These are phyloP conservation scores for Dactylonectria estremocensis DNA, from an alignment of 2,329 filamentous ascomycete genomes.

Conservation along the genomic window DNA sequence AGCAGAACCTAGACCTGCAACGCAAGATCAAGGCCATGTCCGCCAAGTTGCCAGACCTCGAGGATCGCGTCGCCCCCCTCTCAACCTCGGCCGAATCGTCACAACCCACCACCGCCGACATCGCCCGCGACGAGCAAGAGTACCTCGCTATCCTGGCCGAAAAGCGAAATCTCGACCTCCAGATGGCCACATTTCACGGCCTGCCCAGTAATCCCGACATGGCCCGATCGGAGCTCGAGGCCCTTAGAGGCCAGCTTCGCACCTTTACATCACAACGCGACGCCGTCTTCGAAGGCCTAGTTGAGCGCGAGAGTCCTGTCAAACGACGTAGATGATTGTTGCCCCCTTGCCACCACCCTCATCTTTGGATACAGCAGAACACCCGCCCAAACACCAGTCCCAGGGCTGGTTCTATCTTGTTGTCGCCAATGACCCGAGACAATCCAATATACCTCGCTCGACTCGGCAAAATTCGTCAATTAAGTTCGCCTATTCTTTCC, in stretches of 20 bases:
- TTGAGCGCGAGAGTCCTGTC: conserved; percentile 72
- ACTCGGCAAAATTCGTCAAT: conserved; percentile 28
- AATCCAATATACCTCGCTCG: conserved; percentile 30
- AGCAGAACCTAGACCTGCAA: conserved; percentile 81
- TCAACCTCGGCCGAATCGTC: conserved; percentile 53
- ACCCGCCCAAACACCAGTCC: conserved; percentile 17
- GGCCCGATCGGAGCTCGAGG: conserved; percentile 80
- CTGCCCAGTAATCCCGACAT: conserved; percentile 79
- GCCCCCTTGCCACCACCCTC: conserved; percentile 27
- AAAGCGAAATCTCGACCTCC: conserved; percentile 73
- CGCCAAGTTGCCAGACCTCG: conserved; percentile 75
- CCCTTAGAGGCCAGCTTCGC: conserved; percentile 75
- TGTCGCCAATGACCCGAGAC: conserved; percentile 12
- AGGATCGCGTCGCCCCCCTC: conserved; percentile 65
- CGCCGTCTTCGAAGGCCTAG: conserved; percentile 80
- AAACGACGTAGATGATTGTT: conserved; percentile 54
- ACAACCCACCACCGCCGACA: conserved; percentile 68
- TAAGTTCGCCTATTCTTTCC: conserved; percentile 71
- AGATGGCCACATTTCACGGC: conserved; percentile 77
- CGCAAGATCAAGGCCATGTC: conserved; percentile 78
- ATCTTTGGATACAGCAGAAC: conserved; percentile 10
- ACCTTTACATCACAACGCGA: conserved; percentile 76
- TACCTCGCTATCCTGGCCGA: conserved; percentile 70
- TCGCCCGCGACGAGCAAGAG: conserved; percentile 71
- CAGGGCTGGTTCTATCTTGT: conserved; percentile 12